phyloP scores from a whole-genome alignment of 192 early-diverging fungal genomes.

The Geranomyces variabilis region DNA sequence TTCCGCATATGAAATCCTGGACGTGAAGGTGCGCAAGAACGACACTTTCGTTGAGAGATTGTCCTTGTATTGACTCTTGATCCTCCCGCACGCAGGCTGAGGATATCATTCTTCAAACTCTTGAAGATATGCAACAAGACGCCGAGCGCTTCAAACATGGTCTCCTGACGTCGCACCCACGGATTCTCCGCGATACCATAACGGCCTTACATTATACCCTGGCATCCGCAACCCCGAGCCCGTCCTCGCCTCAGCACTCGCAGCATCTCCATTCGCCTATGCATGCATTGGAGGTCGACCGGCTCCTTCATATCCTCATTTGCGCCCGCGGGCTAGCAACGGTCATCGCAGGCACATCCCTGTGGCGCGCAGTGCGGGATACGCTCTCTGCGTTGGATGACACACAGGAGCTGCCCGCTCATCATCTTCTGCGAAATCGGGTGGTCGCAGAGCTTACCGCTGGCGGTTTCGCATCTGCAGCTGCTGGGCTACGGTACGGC shows the following conservation, averaged over 20 bases:
- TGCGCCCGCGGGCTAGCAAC: slow-evolving; percentile 26
- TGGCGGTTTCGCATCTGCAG: background rate
- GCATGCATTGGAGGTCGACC: slow-evolving; percentile 9
- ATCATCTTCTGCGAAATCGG: background rate
- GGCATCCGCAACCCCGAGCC: background rate
- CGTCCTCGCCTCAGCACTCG: background rate
- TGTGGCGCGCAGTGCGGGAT: slow-evolving; percentile 19
- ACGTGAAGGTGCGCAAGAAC: slow-evolving; percentile 3
- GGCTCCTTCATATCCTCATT: slow-evolving; percentile 24
- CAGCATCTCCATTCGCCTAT: background rate
- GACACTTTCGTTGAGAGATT: background rate
- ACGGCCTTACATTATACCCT: background rate
- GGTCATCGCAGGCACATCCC: slow-evolving; percentile 13
- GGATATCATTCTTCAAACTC: slow-evolving; percentile 7
- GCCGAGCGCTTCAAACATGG: slow-evolving; percentile 27
- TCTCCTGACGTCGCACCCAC: slow-evolving; percentile 15
- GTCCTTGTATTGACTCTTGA: background rate
- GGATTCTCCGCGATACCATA: slow-evolving; percentile 3
- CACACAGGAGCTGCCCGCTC: background rate
- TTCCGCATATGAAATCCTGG: slow-evolving; percentile 14
- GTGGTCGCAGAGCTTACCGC: background rate
- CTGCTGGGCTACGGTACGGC: background rate
- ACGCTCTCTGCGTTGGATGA: background rate
- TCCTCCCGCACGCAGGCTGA: slow-evolving; percentile 10
- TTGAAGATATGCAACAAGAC: background rate